A percentile compares a stretch with the other conserved stretches of the same genome.
phyloP scores from a whole-genome alignment of 306 rosid species.

The Macrotyloma uniflorum region DNA sequence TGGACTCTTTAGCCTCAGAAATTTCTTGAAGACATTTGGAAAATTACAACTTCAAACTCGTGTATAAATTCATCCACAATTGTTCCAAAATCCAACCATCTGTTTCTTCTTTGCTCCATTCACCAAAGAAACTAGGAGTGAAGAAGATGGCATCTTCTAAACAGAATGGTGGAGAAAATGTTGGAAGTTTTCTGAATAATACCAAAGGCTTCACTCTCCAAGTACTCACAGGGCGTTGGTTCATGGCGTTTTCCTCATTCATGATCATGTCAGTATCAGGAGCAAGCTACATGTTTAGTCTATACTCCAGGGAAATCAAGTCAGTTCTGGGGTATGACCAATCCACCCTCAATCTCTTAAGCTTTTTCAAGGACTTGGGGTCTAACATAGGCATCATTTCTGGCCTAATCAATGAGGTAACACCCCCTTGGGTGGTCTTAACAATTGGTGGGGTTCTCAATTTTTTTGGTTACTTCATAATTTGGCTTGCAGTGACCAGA shows the following conservation, averaged over 20 bases:
- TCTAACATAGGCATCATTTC: slow-evolving; percentile 48
- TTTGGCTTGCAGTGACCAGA: slow-evolving; percentile 52
- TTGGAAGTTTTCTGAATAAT: neutral
- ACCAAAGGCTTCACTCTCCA: slow-evolving; percentile 33
- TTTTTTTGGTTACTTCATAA: slow-evolving; percentile 44
- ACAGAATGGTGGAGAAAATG: neutral
- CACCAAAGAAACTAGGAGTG: neutral
- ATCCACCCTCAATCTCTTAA: slow-evolving; percentile 45
- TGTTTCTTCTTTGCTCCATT: neutral
- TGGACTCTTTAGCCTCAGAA: neutral
- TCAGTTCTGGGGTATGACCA: slow-evolving; percentile 49
- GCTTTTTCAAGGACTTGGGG: slow-evolving; percentile 51
- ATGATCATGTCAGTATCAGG: slow-evolving; percentile 52
- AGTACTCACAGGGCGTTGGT: slow-evolving; percentile 47
- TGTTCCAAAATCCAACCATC: neutral
- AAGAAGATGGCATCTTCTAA: slow-evolving; percentile 22
- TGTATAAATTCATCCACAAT: neutral
- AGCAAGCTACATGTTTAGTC: slow-evolving; percentile 54
- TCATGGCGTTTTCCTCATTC: slow-evolving; percentile 50
- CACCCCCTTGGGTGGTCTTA: slow-evolving; percentile 49
- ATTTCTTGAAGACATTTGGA: neutral
- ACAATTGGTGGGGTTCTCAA: slow-evolving; percentile 48
- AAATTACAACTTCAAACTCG: neutral
- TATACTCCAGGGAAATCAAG: slow-evolving; percentile 48
- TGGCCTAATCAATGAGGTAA: slow-evolving; percentile 43